Conservation (phyloP, 352 stramenopile species). For the Phytophthora lateralis region DNA sequence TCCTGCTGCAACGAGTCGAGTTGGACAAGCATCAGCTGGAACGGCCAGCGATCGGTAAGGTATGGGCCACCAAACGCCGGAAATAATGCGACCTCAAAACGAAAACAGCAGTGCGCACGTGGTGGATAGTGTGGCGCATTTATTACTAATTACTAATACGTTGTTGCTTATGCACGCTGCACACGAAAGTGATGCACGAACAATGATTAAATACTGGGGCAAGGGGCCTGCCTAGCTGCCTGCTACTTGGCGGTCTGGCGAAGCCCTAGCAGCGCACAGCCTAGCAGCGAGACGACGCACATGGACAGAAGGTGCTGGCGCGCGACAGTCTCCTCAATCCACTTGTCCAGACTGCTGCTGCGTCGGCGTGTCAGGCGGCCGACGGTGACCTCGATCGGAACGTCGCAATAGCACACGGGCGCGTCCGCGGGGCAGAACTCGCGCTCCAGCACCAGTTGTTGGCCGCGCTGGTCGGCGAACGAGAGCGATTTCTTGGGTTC, state of each 20-base stretch:
- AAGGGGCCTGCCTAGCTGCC: too few species aligned
- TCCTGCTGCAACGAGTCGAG: conserved; percentile 50
- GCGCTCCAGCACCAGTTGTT: conserved; percentile 51
- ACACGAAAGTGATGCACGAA: conserved; percentile 16
- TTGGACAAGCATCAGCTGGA: conserved; percentile 40
- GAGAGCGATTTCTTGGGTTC: conserved; percentile 59
- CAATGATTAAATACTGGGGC: conserved; percentile 32
- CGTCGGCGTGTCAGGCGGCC: conserved; percentile 28
- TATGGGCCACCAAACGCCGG: conserved; percentile 29
- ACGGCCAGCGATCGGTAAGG: conserved; percentile 19
- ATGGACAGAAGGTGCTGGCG: conserved; percentile 58
- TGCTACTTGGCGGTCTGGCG: conserved; percentile 39
- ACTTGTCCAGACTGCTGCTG: conserved; percentile 39
- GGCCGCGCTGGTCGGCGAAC: conserved; percentile 64
- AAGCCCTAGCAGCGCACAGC: conserved; percentile 44
- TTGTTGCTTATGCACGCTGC: conserved; percentile 21
- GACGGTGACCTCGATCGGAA: conserved; percentile 30
- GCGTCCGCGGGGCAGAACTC: conserved; percentile 54
- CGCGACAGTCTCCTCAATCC: conserved; percentile 45
- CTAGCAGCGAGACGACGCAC: conserved; percentile 61
- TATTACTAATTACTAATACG: conserved; percentile 28
- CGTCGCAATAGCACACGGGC: conserved; percentile 51
- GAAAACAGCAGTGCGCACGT: neutral
- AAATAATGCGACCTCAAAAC: conserved; percentile 23
- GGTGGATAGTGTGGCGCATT: conserved; percentile 10